phyloP scores from a whole-genome alignment of 495 filamentous ascomycete genomes.

The Chaetomium fimeti region DNA sequence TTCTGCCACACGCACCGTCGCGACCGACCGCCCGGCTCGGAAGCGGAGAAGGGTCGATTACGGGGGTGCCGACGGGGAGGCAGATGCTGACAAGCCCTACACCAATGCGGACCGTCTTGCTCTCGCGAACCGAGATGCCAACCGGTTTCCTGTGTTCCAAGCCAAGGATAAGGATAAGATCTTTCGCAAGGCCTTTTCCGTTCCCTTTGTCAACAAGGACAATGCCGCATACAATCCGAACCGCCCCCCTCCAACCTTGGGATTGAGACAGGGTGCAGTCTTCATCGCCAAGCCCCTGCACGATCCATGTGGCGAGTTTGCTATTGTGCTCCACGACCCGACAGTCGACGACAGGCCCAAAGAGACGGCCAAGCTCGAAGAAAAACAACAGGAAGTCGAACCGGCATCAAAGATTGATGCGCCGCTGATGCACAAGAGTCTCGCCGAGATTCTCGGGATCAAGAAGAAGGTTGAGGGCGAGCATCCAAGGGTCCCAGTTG shows the following conservation, averaged over 20 bases:
- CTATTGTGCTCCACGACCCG: constrained; percentile 94
- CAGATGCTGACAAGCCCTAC: constrained; percentile 75
- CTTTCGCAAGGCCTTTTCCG: constrained; percentile 78
- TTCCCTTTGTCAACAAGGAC: constrained; percentile 84
- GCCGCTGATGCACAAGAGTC: constrained; percentile 84
- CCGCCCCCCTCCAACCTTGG: constrained; percentile 79
- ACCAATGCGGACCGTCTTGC: constrained; percentile 86
- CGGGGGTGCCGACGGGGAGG: constrained; percentile 70
- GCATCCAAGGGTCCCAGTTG: constrained; percentile 86
- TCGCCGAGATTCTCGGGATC: constrained; percentile 93
- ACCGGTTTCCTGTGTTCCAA: constrained; percentile 86
- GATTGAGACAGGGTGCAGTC: constrained; percentile 75
- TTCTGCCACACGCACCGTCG: constrained; percentile 64
- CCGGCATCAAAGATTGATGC: constrained; percentile 62
- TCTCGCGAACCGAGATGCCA: constrained; percentile 81
- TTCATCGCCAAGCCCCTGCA: constrained; percentile 91
- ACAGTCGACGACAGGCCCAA: constrained; percentile 83
- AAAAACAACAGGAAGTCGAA: constrained; percentile 52
- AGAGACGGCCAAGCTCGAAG: constrained; percentile 49
- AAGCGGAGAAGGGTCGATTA: constrained; percentile 92
- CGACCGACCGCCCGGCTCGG: constrained; percentile 77
- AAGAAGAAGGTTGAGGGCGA: constrained; percentile 83
- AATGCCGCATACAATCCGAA: constrained; percentile 67
- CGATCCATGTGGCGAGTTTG: constrained; percentile 92
- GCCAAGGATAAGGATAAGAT: constrained; percentile 80